Evolutionary conservation across 176 grass and related monocot genomes (phyloP), one percentile per base, ranked within the genome.

Genomic region (Oryza officinalis): DNA sequence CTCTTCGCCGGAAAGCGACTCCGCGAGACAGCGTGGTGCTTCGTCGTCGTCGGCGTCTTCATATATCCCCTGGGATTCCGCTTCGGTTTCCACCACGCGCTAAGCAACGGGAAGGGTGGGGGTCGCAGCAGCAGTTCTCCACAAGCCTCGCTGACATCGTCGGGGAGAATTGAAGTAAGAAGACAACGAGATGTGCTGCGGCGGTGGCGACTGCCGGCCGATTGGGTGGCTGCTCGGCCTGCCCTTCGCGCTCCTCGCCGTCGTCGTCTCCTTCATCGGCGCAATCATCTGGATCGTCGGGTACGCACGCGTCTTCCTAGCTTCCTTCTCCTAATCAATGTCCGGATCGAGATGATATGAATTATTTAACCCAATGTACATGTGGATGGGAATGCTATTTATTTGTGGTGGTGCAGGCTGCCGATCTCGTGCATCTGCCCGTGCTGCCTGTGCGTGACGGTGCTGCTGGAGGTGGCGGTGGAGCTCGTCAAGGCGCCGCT

Each of bases 341-440:
- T n/a, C n/a, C n/a, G n/a, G n/a, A 7, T 38, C 37, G 37, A 47
- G 45, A 47, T 52, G 4, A 52, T 0, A 20, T 18, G 17, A 15
- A 18, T 17, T 10, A 60, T 22, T 22, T 20, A 60, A 60, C 18
- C 6, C 54, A 22, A 38, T 38, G 37, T 38, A 35, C 33, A 8
- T n/a, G 57, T 25, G 54, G 54, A 59, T 59, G 52, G 52, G 11
- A 57, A 4, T 57, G 5, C 33, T n/a, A n/a, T n/a, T n/a, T 69
- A 30, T 30, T 30, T 30, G 30, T 30, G 30, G 27, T 78, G 57
- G 4, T 30, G 54, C 23, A 91, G 89, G 84, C 75, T 91, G 83
- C 79, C 84, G 57, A 88, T 94, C 80, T 94, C 92, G 13, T 94
- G 92, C 86, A 87, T 94, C 71, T 94, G 92, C 86, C 86, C 89